Evolutionary conservation across 768 basidiomycete species (phyloP).

Genomic region (Lactarius sanguifluus): DNA sequence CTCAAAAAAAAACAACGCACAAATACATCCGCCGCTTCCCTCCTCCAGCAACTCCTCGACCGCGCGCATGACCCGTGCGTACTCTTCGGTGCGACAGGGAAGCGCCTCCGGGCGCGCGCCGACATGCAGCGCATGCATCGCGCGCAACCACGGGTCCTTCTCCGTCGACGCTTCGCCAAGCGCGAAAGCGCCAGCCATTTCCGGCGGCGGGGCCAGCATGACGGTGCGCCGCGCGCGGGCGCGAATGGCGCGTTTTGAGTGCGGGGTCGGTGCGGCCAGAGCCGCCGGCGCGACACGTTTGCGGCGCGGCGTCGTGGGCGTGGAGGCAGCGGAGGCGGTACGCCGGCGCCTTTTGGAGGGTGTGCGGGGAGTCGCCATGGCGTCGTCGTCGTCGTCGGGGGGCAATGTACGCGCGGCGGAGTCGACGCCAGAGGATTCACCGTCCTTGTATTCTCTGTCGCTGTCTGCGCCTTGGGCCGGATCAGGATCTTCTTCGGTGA

Average conservation of each 20-base stretch:
- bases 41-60: constrained; percentile 88
- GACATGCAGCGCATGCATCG: constrained; percentile 91
- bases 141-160: constrained; percentile 76
- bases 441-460: constrained; percentile 30
- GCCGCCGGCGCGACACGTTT: constrained; percentile 14
- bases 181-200: constrained; percentile 35
- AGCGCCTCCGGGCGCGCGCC: constrained; percentile 87
- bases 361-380: constrained; percentile 43
- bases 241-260: constrained; percentile 29
- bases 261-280: constrained; percentile 39
- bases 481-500: constrained; percentile 24
- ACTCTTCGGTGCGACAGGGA: constrained; percentile 89
- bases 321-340: constrained; percentile 26
- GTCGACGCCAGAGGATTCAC: constrained; percentile 42
- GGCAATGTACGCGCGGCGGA: constrained; percentile 27
- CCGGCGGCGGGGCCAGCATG: constrained; percentile 39
- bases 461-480: constrained; percentile 15
- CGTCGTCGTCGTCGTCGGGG: constrained; percentile 32
- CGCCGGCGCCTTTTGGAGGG: constrained; percentile 57
- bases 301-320: constrained; percentile 27
- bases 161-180: constrained; percentile 52
- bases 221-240: constrained; percentile 23
- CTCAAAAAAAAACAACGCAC: constrained; percentile 47
- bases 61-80: constrained; percentile 65
- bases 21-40: constrained; percentile 93